A percentile compares a stretch with the other conserved stretches of the same genome.
These are phyloP conservation scores for Teratosphaeriaceae sp. DNA, from an alignment of 2,329 filamentous ascomycete species.

Conservation along the genomic window DNA sequence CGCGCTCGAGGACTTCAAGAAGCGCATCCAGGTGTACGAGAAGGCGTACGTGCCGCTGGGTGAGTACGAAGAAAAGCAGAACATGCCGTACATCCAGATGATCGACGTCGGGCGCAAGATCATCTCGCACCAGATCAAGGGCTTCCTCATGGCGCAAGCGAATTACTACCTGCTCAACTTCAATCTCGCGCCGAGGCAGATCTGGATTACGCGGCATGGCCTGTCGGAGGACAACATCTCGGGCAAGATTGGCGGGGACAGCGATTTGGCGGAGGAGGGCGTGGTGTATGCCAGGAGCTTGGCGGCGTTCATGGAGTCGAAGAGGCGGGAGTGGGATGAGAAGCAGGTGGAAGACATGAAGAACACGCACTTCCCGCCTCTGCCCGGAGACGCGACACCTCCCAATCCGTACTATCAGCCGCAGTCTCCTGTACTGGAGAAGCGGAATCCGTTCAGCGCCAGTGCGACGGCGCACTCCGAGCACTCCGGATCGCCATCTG, in stretches of 20 bases:
- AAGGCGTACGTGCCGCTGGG: slow-evolving; percentile 89
- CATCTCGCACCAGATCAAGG: slow-evolving; percentile 80
- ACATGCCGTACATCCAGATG: slow-evolving; percentile 96
- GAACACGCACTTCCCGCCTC: slow-evolving; percentile 77
- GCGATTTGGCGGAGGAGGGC: slow-evolving; percentile 73
- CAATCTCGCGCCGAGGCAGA: slow-evolving; percentile 89
- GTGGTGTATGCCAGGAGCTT: slow-evolving; percentile 71
- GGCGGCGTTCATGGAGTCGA: slow-evolving; percentile 73
- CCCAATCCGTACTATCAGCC: slow-evolving; percentile 80
- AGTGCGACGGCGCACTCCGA: slow-evolving; percentile 13
- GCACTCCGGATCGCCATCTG: neutral
- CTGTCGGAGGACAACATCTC: slow-evolving; percentile 82
- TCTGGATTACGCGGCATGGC: slow-evolving; percentile 96
- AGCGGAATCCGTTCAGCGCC: slow-evolving; percentile 27
- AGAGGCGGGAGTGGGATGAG: slow-evolving; percentile 74
- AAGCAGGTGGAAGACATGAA: slow-evolving; percentile 73
- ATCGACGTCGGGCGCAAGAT: slow-evolving; percentile 95
- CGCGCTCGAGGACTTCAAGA: slow-evolving; percentile 85
- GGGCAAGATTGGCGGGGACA: slow-evolving; percentile 88
- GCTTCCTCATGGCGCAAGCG: slow-evolving; percentile 86
- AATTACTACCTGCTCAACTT: slow-evolving; percentile 95
- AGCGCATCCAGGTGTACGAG: slow-evolving; percentile 86
- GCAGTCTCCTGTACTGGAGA: slow-evolving; percentile 7
- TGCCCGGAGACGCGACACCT: slow-evolving; percentile 84
- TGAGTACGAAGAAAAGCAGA: slow-evolving; percentile 67